Conservation (phyloP, 176 grass and related monocot genomes). For the Rhynchospora pubera region DNA sequence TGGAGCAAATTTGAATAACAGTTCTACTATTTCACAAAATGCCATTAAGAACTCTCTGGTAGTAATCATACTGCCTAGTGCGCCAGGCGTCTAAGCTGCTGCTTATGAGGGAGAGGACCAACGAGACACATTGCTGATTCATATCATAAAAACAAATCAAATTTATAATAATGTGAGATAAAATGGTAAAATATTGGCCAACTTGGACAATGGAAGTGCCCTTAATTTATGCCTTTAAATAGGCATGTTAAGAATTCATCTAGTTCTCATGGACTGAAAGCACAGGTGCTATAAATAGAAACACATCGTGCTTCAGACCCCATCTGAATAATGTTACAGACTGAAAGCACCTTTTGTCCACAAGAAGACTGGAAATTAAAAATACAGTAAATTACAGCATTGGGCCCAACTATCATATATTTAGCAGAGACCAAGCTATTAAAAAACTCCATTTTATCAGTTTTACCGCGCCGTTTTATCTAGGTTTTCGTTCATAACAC, state of each 20-base stretch:
- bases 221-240: neutral
- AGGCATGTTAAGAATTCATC: neutral
- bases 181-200: neutral
- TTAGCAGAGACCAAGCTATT: neutral
- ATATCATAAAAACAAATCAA: constrained; percentile 24
- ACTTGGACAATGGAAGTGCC: neutral
- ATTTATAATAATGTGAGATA: neutral
- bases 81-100: constrained; percentile 99
- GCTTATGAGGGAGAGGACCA: constrained; percentile 97
- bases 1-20: constrained; percentile 24
- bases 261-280: neutral
- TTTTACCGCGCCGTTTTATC: too few relatives aligned
- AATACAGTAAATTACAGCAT: neutral
- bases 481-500: too few relatives aligned
- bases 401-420: neutral
- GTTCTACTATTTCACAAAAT: constrained; percentile 53
- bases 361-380: neutral
- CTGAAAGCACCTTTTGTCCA: neutral
- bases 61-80: constrained; percentile 96
- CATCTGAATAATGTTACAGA: neutral
- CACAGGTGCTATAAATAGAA: neutral
- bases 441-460: too few relatives aligned
- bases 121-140: constrained; percentile 93
- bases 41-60: constrained; percentile 92
- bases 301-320: neutral